phyloP scores from a whole-genome alignment of 1,284 basidiomycete species.

The Ustilago trichophora region DNA sequence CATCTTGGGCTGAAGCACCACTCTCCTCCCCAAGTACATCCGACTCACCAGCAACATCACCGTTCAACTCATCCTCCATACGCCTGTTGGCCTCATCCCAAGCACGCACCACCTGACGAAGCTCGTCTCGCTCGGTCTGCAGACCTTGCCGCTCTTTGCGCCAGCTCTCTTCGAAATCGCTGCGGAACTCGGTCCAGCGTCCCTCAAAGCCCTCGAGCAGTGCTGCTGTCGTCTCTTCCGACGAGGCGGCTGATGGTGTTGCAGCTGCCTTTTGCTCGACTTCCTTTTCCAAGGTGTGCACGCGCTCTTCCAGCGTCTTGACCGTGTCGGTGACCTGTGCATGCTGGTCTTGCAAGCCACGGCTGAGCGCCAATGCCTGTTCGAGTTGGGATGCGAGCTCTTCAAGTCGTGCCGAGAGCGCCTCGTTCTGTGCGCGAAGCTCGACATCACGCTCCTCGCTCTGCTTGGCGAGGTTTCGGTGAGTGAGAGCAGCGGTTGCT shows the following conservation, averaged over 20 bases:
- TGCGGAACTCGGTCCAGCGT: slow-evolving; percentile 74
- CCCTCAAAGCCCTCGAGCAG: slow-evolving; percentile 73
- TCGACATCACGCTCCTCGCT: slow-evolving; percentile 49
- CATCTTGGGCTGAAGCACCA: slow-evolving; percentile 1
- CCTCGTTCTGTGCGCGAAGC: slow-evolving; percentile 71
- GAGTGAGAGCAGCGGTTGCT: slow-evolving; percentile 7
- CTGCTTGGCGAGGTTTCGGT: slow-evolving; percentile 8
- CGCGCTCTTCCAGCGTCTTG: slow-evolving; percentile 74
- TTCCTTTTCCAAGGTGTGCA: slow-evolving; percentile 68
- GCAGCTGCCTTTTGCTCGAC: slow-evolving; percentile 37
- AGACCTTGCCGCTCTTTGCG: slow-evolving; percentile 78
- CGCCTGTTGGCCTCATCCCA: slow-evolving; percentile 76
- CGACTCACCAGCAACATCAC: slow-evolving; percentile 6
- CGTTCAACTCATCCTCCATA: slow-evolving; percentile 66
- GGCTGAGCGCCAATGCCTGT: slow-evolving; percentile 78
- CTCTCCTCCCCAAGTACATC: slow-evolving; percentile 7
- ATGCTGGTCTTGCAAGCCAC: slow-evolving; percentile 80
- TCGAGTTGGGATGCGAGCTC: slow-evolving; percentile 79
- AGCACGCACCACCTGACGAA: slow-evolving; percentile 79
- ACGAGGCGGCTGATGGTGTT: slow-evolving; percentile 1
- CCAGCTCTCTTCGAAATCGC: slow-evolving; percentile 65
- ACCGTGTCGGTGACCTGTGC: slow-evolving; percentile 81
- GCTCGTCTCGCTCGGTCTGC: slow-evolving; percentile 79
- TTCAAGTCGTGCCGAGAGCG: slow-evolving; percentile 78
- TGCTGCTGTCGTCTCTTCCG: slow-evolving; percentile 28